Evolutionary conservation across 2,329 filamentous ascomycete species (phyloP).

Genomic region (Aspergillus thermomutatus): DNA sequence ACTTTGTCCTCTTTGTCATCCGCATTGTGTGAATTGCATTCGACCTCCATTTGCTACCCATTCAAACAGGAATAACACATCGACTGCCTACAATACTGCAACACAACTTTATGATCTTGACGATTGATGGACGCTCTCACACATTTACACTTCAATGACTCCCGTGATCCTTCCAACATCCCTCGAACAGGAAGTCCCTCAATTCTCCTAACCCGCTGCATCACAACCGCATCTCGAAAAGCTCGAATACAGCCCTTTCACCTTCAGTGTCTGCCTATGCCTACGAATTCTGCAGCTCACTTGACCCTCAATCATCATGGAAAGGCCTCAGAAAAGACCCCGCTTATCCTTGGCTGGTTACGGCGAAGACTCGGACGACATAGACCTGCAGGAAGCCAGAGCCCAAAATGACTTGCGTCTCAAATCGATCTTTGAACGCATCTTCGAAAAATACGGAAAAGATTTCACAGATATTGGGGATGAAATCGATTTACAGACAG

Average conservation of each 20-base stretch:
- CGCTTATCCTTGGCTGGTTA: conserved; percentile 43
- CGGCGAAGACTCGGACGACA: conserved; percentile 32
- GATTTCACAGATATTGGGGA: conserved; percentile 83
- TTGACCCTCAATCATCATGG: conserved; percentile 18
- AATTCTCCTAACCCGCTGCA: background rate
- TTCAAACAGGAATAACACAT: background rate
- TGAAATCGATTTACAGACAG: conserved; percentile 81
- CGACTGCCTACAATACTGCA: background rate
- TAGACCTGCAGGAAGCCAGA: conserved; percentile 60
- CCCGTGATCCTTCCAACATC: background rate
- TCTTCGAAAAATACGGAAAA: conserved; percentile 82
- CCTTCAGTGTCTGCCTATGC: background rate
- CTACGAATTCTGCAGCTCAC: background rate
- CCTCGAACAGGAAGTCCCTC: background rate
- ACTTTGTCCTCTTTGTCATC: background rate
- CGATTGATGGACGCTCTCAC: background rate
- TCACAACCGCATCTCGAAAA: background rate
- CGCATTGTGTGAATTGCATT: background rate
- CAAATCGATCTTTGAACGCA: conserved; percentile 80
- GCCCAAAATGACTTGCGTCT: conserved; percentile 67
- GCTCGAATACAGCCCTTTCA: background rate
- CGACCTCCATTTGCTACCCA: background rate
- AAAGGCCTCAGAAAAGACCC: conserved; percentile 53
- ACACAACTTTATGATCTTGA: background rate
- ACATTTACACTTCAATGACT: background rate